Evolutionary conservation across 2,329 filamentous ascomycete species (phyloP).

Genomic region (Septoria linicola): DNA sequence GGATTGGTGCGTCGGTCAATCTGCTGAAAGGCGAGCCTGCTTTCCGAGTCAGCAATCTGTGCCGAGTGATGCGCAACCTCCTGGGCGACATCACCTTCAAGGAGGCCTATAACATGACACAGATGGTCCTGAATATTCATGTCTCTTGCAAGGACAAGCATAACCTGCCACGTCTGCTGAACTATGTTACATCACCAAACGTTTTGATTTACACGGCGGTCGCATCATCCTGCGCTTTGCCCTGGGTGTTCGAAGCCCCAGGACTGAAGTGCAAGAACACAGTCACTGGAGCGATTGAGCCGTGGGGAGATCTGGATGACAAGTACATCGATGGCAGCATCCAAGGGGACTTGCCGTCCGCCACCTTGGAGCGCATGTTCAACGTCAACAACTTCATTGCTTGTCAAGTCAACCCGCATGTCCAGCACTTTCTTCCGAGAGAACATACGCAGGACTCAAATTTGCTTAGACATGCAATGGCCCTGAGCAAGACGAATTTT

Average conservation of each 20-base stretch:
- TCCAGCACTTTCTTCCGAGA: conserved; percentile 68
- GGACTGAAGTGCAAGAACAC: conserved; percentile 82
- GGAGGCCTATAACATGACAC: conserved; percentile 92
- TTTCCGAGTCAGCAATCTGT: conserved; percentile 73
- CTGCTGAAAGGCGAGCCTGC: conserved; percentile 24
- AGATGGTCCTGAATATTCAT: conserved; percentile 88
- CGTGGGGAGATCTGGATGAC: conserved; percentile 83
- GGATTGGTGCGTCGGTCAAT: conserved; percentile 24
- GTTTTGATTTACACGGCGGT: conserved; percentile 97
- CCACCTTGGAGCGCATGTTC: conserved; percentile 87
- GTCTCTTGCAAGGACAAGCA: conserved; percentile 86
- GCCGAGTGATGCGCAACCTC: conserved; percentile 74
- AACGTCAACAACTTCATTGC: conserved; percentile 99
- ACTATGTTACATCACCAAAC: conserved; percentile 90
- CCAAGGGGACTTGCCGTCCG: conserved; percentile 91
- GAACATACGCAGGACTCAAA: conserved; percentile 63
- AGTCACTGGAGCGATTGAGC: conserved; percentile 66
- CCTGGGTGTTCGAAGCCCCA: conserved; percentile 77
- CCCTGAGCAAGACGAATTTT: conserved; percentile 14
- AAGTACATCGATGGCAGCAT: conserved; percentile 94
- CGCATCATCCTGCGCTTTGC: conserved; percentile 91
- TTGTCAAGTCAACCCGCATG: conserved; percentile 93
- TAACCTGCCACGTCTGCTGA: conserved; percentile 81
- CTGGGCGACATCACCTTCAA: conserved; percentile 91
- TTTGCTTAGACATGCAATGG: conserved; percentile 22